Base-by-base conservation (phyloP, 495 filamentous ascomycete genomes). In the Aspergillus conjunctus region DNA sequence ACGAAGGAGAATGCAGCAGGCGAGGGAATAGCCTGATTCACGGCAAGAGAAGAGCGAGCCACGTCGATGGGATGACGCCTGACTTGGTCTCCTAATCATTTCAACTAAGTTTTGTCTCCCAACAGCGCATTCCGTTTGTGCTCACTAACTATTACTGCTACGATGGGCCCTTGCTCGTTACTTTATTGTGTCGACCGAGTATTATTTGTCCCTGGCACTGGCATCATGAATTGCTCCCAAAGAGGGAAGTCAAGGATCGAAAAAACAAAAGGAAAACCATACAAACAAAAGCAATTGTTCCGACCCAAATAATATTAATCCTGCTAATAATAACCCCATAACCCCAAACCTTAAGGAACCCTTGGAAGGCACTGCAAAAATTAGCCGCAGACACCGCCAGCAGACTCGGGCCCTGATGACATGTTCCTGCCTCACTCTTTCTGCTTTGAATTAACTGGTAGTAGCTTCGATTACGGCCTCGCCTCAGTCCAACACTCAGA, bases 1-100 rank as follows among this genome's bases (percentile, higher is more conserved):
- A 63, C 61, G 55, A 63, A 63, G 51, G 55, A 63, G 61, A 63
- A 63, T 55, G 55, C 58, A 53, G 50, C 18, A 31, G 39, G 53
- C 37, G 53, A 56, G 43, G 43, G 44, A 48, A 48, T 21, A 48
- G 11, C 44, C 44, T 48, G 44, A 20, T 18, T 17, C 18, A 15
- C 18, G 26, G 45, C 34, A 32, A 34, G 32, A 43, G 51, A 37
- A 60, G 31, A 63, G 61, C 37, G 61, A 63, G 61, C 61, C 61
- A 63, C 61, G 61, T 63, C 46, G 43, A 15, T 44, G 7, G 33
- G 49, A 52, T 37, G 37, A 32, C 21, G 15, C 4, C 21, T 51
- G 26, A 51, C 49, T 51, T 51, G 49, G 48, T 21, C 26, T 10
- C 12, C 22, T 21, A 26, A 26, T 26, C 5, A 26, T 26, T 26